These are phyloP conservation scores for Eutypa lata DNA, from an alignment of 2,329 filamentous ascomycete genomes.

Conservation along the genomic window DNA sequence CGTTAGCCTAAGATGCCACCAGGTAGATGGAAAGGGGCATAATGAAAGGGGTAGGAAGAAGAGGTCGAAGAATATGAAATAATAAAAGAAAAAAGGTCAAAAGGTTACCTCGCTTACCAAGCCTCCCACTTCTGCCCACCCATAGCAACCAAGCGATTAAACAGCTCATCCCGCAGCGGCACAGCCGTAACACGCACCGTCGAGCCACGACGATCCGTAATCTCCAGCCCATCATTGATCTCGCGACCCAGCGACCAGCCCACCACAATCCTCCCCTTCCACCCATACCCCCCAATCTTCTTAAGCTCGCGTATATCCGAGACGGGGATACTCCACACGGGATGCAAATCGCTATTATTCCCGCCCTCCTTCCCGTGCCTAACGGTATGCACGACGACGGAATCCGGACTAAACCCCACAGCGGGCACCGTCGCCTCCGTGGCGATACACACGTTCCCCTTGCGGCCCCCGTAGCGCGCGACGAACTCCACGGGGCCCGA, in stretches of 20 bases:
- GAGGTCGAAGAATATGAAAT: too few relatives aligned
- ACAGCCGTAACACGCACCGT: slow-evolving; percentile 67
- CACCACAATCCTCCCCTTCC: slow-evolving; percentile 81
- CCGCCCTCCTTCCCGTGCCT: too few relatives aligned
- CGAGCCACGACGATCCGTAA: slow-evolving; percentile 56
- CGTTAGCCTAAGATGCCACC: too few relatives aligned
- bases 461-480: slow-evolving; percentile 65
- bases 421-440: slow-evolving; percentile 65
- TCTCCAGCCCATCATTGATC: slow-evolving; percentile 71
- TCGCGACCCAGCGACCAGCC: slow-evolving; percentile 74
- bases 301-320: slow-evolving; percentile 69
- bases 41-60: too few relatives aligned
- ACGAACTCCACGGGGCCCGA: slow-evolving; percentile 76
- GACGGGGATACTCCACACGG: slow-evolving; percentile 68
- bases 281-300: slow-evolving; percentile 78
- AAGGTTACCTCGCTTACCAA: slow-evolving; percentile 44
- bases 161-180: slow-evolving; percentile 70
- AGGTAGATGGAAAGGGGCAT: too few relatives aligned
- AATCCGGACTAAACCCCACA: slow-evolving; percentile 63
- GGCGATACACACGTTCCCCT: slow-evolving; percentile 69
- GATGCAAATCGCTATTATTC: slow-evolving; percentile 47
- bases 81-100: too few relatives aligned
- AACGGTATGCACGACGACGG: too few relatives aligned
- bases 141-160: slow-evolving; percentile 75
- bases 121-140: slow-evolving; percentile 81